Percentiles rank a stretch among this genome's conserved stretches.
phyloP scores from a whole-genome alignment of 441 rosid species.

The Arabidopsis lyrata region DNA sequence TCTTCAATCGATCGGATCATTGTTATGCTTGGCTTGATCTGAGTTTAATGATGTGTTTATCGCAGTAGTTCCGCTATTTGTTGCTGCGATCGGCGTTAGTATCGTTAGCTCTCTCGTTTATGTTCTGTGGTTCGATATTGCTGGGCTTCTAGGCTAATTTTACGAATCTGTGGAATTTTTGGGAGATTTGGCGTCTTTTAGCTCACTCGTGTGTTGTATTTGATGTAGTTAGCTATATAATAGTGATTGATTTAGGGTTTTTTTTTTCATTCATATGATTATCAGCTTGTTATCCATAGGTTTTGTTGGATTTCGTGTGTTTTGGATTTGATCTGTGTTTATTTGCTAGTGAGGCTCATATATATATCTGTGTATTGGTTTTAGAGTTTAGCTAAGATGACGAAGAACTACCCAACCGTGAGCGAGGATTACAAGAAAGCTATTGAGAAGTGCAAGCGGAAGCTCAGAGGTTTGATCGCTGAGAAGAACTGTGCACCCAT shows the following conservation, averaged over 20 bases:
- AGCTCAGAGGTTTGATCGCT: slow-evolving; percentile 87
- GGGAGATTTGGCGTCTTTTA: slow-evolving; percentile 3
- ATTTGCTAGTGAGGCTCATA: slow-evolving; percentile 14
- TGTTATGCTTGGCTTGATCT: slow-evolving; percentile 33
- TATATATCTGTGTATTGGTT: slow-evolving; percentile 10
- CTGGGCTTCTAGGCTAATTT: background rate
- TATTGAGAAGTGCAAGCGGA: slow-evolving; percentile 79
- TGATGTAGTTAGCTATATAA: background rate
- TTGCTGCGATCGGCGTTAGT: background rate
- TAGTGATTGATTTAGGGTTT: slow-evolving; percentile 17
- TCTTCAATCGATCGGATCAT: slow-evolving; percentile 2
- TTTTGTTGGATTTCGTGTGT: background rate
- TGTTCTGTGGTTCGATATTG: slow-evolving; percentile 12
- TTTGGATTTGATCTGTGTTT: background rate
- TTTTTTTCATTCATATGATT: background rate
- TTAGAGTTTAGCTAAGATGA: slow-evolving; percentile 53
- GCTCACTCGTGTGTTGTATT: background rate
- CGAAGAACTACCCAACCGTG: slow-evolving; percentile 83
- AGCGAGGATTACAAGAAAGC: slow-evolving; percentile 82
- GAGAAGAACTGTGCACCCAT: slow-evolving; percentile 95
- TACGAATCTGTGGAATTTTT: slow-evolving; percentile 6
- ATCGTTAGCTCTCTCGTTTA: slow-evolving; percentile 1
- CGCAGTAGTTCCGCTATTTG: slow-evolving; percentile 25
- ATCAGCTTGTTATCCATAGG: background rate
- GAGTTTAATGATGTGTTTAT: slow-evolving; percentile 22